Conservation (phyloP, 2,329 filamentous ascomycete genomes). For the Fonsecaea multimorphosa region DNA sequence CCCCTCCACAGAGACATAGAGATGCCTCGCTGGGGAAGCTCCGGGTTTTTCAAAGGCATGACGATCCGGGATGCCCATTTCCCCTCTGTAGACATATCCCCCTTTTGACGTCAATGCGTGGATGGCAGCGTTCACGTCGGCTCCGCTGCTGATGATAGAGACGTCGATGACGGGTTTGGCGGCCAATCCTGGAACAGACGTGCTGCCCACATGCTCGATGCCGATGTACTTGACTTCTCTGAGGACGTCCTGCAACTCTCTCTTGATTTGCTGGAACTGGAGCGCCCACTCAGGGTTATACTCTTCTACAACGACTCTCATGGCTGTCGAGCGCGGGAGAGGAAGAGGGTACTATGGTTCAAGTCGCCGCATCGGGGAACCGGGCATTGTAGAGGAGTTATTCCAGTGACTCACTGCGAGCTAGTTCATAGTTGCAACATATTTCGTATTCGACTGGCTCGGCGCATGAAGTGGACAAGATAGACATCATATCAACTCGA, state of each 20-base stretch:
- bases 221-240: slow-evolving; percentile 24
- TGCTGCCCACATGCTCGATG: slow-evolving; percentile 49
- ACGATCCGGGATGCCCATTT: slow-evolving; percentile 46
- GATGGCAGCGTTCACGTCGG: slow-evolving; percentile 41
- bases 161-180: slow-evolving; percentile 49
- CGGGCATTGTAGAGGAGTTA: neutral
- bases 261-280: slow-evolving; percentile 31
- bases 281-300: slow-evolving; percentile 31
- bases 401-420: neutral
- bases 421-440: neutral
- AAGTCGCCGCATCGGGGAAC: neutral
- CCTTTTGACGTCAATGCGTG: slow-evolving; percentile 42
- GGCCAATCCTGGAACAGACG: slow-evolving; percentile 45
- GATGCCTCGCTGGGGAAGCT: slow-evolving; percentile 42
- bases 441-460: neutral
- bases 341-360: neutral
- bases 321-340: neutral
- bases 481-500: slow-evolving; percentile 22
- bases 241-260: slow-evolving; percentile 31
- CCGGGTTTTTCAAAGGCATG: slow-evolving; percentile 45
- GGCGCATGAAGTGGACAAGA: neutral
- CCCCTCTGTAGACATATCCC: slow-evolving; percentile 47
- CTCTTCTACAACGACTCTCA: slow-evolving; percentile 32
- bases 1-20: slow-evolving; percentile 48
- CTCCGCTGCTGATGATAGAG: slow-evolving; percentile 43